Conservation (phyloP, 257 asterid genomes). For the Agastache rugosa region DNA sequence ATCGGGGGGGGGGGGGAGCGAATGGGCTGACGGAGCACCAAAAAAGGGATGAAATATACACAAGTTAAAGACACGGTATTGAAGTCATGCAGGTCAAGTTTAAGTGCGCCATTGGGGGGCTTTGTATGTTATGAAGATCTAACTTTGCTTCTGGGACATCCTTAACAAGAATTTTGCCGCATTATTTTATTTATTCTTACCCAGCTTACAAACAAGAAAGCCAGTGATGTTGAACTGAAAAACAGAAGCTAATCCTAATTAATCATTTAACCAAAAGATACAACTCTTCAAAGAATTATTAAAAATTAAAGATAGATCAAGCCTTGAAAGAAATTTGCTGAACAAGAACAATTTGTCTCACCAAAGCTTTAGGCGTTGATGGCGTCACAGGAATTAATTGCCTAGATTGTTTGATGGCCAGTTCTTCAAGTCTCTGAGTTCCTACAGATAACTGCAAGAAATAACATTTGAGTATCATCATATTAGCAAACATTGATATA, state of each 20-base stretch:
- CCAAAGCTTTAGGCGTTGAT: conserved; percentile 64
- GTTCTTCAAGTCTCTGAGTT: conserved; percentile 77
- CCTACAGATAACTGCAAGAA: conserved; percentile 58
- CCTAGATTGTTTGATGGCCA: conserved; percentile 78
- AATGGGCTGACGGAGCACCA: background rate
- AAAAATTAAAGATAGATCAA: background rate
- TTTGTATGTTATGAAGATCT: background rate
- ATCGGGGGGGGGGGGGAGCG: no score
- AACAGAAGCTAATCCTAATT: background rate
- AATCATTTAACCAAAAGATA: conserved; percentile 18
- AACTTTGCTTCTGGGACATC: background rate
- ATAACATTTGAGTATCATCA: conserved; percentile 17
- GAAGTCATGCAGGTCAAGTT: background rate
- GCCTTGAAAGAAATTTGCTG: background rate
- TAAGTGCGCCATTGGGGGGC: background rate
- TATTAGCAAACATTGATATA: conserved; percentile 29
- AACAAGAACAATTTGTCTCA: conserved; percentile 38
- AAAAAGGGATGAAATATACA: background rate
- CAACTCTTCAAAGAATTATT: background rate
- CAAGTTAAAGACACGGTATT: background rate
- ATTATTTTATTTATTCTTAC: conserved; percentile 6
- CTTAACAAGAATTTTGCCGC: background rate
- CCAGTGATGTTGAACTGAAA: conserved; percentile 14
- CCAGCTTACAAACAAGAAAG: background rate
- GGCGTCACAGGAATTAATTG: conserved; percentile 83